Evolutionary conservation across 1,284 basidiomycete species (phyloP).

Genomic region (Tylopilus sp.): DNA sequence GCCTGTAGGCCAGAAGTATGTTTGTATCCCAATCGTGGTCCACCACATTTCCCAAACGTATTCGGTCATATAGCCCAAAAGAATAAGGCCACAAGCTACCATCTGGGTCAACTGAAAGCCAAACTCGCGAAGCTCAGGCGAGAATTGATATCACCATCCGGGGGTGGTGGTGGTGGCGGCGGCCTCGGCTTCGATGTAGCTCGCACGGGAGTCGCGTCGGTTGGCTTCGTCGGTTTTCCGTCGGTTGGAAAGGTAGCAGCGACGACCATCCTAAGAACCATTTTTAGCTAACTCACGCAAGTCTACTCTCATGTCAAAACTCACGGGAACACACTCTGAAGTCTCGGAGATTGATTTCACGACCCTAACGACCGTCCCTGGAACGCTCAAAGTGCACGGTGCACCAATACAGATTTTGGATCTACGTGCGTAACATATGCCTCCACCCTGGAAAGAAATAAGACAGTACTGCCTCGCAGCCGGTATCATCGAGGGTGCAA

Average conservation of each 20-base stretch:
- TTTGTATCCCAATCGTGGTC: constrained; percentile 24
- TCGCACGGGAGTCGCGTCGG: constrained; percentile 95
- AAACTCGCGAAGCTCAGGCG: constrained; percentile 98
- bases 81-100: constrained; percentile 97
- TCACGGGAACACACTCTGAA: constrained; percentile 98
- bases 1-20: constrained; percentile 67
- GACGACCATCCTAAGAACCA: constrained; percentile 4
- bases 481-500: constrained; percentile 99
- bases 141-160: constrained; percentile 89
- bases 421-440: constrained; percentile 72
- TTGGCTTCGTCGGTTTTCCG: constrained; percentile 95
- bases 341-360: constrained; percentile 99
- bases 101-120: constrained; percentile 97
- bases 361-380: constrained; percentile 92
- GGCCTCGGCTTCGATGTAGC: constrained; percentile 97
- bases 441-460: background rate
- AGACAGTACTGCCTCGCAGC: constrained; percentile 55
- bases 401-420: constrained; percentile 92
- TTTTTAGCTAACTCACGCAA: constrained; percentile 46
- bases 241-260: constrained; percentile 84
- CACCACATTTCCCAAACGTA: constrained; percentile 17
- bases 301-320: constrained; percentile 98
- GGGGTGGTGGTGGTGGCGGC: constrained; percentile 89
- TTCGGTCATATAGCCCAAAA: constrained; percentile 78
- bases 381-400: constrained; percentile 95